Base-by-base conservation (phyloP, 108 stramenopile genomes). In the Skeletonema menzelii region DNA sequence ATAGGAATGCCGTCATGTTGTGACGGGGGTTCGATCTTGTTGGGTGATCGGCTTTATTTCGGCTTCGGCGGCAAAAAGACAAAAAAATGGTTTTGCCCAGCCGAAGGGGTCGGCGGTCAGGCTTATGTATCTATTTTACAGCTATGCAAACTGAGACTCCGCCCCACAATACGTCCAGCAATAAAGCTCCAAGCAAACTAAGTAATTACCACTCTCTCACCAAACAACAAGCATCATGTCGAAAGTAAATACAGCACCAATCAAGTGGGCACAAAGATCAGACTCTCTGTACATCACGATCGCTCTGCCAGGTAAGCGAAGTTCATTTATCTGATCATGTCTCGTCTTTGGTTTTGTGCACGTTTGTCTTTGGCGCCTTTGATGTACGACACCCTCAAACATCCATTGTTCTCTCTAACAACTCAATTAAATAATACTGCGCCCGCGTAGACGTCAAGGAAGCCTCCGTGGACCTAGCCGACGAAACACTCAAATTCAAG, bases 281-380 rank as follows among this genome's bases (percentile, higher is more conserved):
- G 97, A 98, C 72, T 95, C 95, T 38, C 73, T 98, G 14, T 98
- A 96, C 66, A 70, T 98, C 44, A 98, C 97, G 22, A 95, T 98
- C 64, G 86, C 90, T 59, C 76, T 97, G 32, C 77, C 89, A 47
- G 92, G 92, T 93, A 65, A 66, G 92, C 84, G 20, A 63, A 15
- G 35, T 62, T 34, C 17, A 27, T 31, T 22, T 56, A 14, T 37
- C 17, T 26, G 32, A 55, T 40, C 34, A 40, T 4, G 15, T n/a
- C 31, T 4, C 20, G 8, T 24, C 14, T 65, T 27, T 22, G 46
- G 19, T 8, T 17, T 55, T 12, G 2, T 55, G 6, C 46, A 22
- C 19, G 46, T 26, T 65, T 46, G 53, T 56, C 53, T 20, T 53
- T 22, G 40, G 40, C 4, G 40, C 4, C 3, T 42, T 42, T 63